phyloP scores from a whole-genome alignment of 192 early-diverging fungal species.

The Kickxella alabastrina region DNA sequence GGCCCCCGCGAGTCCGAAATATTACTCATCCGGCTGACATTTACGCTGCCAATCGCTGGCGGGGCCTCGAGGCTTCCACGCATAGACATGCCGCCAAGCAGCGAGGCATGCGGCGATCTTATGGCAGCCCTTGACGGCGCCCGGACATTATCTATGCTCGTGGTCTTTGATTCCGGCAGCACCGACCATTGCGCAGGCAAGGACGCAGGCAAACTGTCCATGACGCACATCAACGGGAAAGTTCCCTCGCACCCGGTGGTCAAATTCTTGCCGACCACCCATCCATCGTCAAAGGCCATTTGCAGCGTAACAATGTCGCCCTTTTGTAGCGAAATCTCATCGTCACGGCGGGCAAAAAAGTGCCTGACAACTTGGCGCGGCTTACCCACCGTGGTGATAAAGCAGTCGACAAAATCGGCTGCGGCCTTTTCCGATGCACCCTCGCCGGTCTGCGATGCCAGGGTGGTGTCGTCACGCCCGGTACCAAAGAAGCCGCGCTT shows the following conservation, averaged over 20 bases:
- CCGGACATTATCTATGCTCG: slow-evolving; percentile 32
- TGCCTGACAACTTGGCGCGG: slow-evolving; percentile 52
- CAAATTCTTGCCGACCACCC: slow-evolving; percentile 80
- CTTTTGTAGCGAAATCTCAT: slow-evolving; percentile 69
- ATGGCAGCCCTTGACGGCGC: slow-evolving; percentile 7
- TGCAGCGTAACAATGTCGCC: slow-evolving; percentile 72
- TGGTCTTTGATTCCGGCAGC: slow-evolving; percentile 32
- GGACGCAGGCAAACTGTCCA: slow-evolving; percentile 25
- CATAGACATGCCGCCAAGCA: slow-evolving; percentile 15
- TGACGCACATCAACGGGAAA: slow-evolving; percentile 81
- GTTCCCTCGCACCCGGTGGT: slow-evolving; percentile 68
- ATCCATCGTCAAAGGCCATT: slow-evolving; percentile 82
- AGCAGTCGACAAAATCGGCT: slow-evolving; percentile 44
- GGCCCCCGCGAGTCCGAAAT: no score
- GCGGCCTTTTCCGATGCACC: slow-evolving; percentile 8
- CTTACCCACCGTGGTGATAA: slow-evolving; percentile 38
- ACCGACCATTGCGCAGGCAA: slow-evolving; percentile 50
- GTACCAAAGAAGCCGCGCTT: not conserved
- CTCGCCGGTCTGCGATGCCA: slow-evolving; percentile 9
- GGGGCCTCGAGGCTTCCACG: slow-evolving; percentile 4
- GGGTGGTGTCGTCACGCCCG: slow-evolving; percentile 22
- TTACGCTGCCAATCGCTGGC: not conserved
- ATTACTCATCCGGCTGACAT: slow-evolving; percentile 17
- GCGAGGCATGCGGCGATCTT: slow-evolving; percentile 12
- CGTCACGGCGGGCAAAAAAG: slow-evolving; percentile 65